These are phyloP conservation scores for Barnettozyma sucrosica DNA, from an alignment of 805 yeast genomes.

Conservation along the genomic window DNA sequence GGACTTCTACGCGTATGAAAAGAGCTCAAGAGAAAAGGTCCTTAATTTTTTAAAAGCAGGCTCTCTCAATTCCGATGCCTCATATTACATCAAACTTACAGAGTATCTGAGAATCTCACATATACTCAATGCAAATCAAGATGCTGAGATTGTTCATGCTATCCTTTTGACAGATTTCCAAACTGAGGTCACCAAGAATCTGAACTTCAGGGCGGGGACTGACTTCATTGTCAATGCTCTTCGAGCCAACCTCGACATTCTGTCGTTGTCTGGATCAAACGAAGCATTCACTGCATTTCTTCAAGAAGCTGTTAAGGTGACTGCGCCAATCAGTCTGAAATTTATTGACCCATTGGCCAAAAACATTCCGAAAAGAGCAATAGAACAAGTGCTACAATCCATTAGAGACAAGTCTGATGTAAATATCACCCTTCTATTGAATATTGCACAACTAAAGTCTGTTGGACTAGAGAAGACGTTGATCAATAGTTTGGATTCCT, in stretches of 20 bases:
- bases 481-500: constrained; percentile 14
- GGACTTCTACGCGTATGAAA: constrained; percentile 50
- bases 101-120: constrained; percentile 18
- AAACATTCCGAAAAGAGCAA: constrained; percentile 12
- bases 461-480: constrained; percentile 16
- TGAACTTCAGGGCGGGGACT: constrained; percentile 28
- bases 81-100: constrained; percentile 36
- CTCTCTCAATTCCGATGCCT: constrained; percentile 45
- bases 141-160: constrained; percentile 24
- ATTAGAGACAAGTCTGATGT: constrained; percentile 10
- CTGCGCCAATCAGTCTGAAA: constrained; percentile 13
- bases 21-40: constrained; percentile 40
- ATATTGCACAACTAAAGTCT: constrained; percentile 7
- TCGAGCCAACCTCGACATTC: constrained; percentile 22
- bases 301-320: constrained; percentile 16
- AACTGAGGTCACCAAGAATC: constrained; percentile 25
- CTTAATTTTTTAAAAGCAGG: constrained; percentile 45
- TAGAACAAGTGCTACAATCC: constrained; percentile 6
- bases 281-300: constrained; percentile 7
- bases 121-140: constrained; percentile 7
- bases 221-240: constrained; percentile 29
- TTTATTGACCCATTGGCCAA: constrained; percentile 20
- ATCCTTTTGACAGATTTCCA: constrained; percentile 27
- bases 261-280: constrained; percentile 4
- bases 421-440: constrained; percentile 9